Evolutionary conservation across 192 early-diverging fungal species (phyloP), one percentile per base, ranked within the genome.

Genomic region (Thoreauomyces humboldtii): DNA sequence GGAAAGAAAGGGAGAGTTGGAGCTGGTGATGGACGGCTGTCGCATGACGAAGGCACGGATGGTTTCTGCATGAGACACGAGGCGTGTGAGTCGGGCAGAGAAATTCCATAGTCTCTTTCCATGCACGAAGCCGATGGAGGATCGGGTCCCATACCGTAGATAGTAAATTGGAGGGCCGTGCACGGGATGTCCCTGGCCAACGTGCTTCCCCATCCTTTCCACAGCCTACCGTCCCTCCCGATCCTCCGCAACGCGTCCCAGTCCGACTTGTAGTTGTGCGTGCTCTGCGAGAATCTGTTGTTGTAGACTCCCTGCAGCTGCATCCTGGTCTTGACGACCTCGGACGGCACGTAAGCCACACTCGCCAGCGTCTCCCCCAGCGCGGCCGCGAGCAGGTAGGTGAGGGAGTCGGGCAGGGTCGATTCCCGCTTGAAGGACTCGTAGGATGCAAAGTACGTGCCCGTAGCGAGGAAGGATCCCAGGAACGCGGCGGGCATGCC

Each of bases 301-400:
- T 88, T 88, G 59, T 61, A 82, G 73, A n/a, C 76, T 75, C 91
- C 92, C 70, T 96, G 94, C 41, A 96, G 74, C 75, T 96, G 94
- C 62, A 96, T 77, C 51, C 94, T 86, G 19, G 91, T 94, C 70
- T 96, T 96, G 25, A 94, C 88, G 0, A 94, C 71, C 65, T 77
- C 75, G 7, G 62, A 65, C 2, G 75, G 75, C 5, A 77, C 75
- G 55, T 77, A 77, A 2, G 73, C 28, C 5, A 69, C 31, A 42
- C 51, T 47, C 4, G 68, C 75, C 19, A 56, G 46, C 0, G 62
- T 25, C 31, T 78, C 77, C 1, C 61, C 77, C 19, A 75, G 4
- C 7, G 65, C 70, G 12, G 73, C 73, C 7, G 77, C 63, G 3
- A 66, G 34, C 22, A 78, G 63, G 37, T 68, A 78, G 0, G 41